Conservation (phyloP, 495 filamentous ascomycete species). For the Penicillium parvum region DNA sequence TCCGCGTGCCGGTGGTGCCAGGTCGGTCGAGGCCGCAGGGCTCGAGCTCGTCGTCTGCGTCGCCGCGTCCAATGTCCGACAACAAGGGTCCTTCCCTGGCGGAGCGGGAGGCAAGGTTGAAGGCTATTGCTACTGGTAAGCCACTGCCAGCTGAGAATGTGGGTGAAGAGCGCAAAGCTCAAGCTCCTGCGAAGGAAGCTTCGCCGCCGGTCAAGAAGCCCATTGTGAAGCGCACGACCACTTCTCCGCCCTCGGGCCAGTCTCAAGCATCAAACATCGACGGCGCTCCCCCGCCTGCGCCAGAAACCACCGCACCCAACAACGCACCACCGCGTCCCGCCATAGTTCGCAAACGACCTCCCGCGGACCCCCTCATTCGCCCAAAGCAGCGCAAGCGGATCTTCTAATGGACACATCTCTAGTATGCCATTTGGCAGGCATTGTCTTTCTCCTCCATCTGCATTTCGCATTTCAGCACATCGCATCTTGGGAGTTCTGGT, state of each 20-base stretch:
- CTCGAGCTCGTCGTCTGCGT: background rate
- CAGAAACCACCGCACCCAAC: background rate
- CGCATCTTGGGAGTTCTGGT: background rate
- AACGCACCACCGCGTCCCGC: slow-evolving; percentile 18
- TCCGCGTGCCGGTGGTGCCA: slow-evolving; percentile 17
- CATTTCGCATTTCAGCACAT: background rate
- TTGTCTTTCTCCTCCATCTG: background rate
- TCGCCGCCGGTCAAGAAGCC: slow-evolving; percentile 1
- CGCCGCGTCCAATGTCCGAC: background rate
- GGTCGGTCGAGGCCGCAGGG: slow-evolving; percentile 12
- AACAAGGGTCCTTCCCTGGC: slow-evolving; percentile 13
- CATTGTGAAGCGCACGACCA: slow-evolving; percentile 9
- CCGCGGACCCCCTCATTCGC: slow-evolving; percentile 38
- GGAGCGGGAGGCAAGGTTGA: slow-evolving; percentile 30
- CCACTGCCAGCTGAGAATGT: slow-evolving; percentile 5
- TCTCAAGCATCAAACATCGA: background rate
- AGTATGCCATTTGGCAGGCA: background rate
- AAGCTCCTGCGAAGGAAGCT: slow-evolving; percentile 4
- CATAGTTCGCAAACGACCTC: slow-evolving; percentile 29
- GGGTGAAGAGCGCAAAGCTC: background rate
- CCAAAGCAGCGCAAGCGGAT: slow-evolving; percentile 37
- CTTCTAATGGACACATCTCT: slow-evolving; percentile 5
- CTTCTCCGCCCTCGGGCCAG: slow-evolving; percentile 6
- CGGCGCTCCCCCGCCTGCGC: background rate
- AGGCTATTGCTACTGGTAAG: slow-evolving; percentile 26